phyloP scores from a whole-genome alignment of 1,284 basidiomycete species.

The Ustilago shanxiensis region DNA sequence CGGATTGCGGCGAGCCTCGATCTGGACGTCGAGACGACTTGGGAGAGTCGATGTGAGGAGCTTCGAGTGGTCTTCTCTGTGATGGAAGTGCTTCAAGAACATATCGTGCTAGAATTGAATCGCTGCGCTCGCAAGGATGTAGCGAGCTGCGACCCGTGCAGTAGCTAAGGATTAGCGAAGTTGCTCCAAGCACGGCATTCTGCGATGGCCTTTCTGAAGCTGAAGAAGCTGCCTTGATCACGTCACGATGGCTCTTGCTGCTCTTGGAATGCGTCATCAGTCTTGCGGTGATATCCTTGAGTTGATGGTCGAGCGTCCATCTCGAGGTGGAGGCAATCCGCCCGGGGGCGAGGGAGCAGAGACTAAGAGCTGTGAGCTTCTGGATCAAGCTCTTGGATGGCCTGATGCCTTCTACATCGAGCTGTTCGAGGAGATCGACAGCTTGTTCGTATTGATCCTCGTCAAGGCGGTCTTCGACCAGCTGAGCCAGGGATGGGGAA shows the following conservation, averaged over 20 bases:
- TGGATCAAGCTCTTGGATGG: conserved; percentile 19
- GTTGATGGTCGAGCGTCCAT: conserved; percentile 42
- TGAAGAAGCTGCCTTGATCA: conserved; percentile 19
- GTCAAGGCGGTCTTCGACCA: conserved; percentile 49
- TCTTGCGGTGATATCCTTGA: conserved; percentile 20
- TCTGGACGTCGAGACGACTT: conserved; percentile 9
- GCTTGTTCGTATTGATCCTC: conserved; percentile 51
- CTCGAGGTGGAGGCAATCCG: conserved; percentile 34
- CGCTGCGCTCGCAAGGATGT: not conserved
- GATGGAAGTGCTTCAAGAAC: conserved; percentile 38
- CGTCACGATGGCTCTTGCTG: conserved; percentile 11
- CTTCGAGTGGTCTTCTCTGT: conserved; percentile 16
- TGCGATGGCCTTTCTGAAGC: conserved; percentile 25
- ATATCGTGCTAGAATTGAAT: conserved; percentile 16
- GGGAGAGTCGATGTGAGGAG: not conserved
- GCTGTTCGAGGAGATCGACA: conserved; percentile 41
- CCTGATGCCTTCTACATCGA: conserved; percentile 18
- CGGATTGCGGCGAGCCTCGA: conserved; percentile 7
- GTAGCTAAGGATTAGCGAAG: conserved; percentile 32
- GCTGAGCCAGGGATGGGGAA: conserved; percentile 20
- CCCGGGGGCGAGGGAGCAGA: conserved; percentile 38
- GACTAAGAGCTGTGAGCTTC: conserved; percentile 45
- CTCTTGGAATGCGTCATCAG: conserved; percentile 19
- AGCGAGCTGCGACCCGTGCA: not conserved
- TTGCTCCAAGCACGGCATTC: conserved; percentile 32